Conservation (phyloP, 1,139 yeast genomes). For the Candida freyschussii region DNA sequence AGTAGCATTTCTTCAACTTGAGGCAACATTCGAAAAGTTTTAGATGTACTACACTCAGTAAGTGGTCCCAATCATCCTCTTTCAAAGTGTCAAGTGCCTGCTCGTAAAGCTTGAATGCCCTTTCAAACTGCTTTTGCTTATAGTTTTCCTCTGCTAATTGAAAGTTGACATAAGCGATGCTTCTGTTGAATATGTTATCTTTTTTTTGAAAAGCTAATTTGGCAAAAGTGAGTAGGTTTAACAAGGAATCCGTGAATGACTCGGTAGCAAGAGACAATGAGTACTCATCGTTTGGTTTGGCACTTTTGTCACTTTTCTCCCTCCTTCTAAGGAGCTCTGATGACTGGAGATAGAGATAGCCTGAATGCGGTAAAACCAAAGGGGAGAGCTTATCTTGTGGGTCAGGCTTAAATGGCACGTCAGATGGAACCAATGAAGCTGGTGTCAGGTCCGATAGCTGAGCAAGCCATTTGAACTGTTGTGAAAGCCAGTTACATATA, state of each 20-base stretch:
- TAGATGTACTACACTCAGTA: constrained; percentile 27
- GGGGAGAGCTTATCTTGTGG: constrained; percentile 26
- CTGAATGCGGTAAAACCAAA: constrained; percentile 41
- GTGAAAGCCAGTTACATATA: constrained; percentile 35
- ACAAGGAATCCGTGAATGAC: constrained; percentile 23
- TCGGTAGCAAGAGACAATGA: constrained; percentile 25
- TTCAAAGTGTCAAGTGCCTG: constrained; percentile 30
- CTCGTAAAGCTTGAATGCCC: constrained; percentile 39
- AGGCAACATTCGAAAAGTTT: constrained; percentile 32
- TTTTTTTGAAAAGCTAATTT: constrained; percentile 32
- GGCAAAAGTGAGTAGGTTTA: constrained; percentile 34
- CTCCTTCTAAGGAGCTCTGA: constrained; percentile 29
- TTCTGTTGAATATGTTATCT: constrained; percentile 31
- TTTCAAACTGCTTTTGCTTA: constrained; percentile 29
- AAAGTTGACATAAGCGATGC: constrained; percentile 41
- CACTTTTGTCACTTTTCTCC: constrained; percentile 15
- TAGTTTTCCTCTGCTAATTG: constrained; percentile 46
- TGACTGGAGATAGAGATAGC: constrained; percentile 40
- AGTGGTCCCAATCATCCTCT: constrained; percentile 30
- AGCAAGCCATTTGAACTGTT: constrained; percentile 51
- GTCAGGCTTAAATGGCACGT: constrained; percentile 30
- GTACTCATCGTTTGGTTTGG: constrained; percentile 25
- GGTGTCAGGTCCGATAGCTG: constrained; percentile 40
- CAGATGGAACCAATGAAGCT: constrained; percentile 34
- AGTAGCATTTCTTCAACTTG: constrained; percentile 27